These are phyloP conservation scores for Aspergillus pseudonomiae DNA, from an alignment of 2,329 filamentous ascomycete genomes.

Conservation along the genomic window DNA sequence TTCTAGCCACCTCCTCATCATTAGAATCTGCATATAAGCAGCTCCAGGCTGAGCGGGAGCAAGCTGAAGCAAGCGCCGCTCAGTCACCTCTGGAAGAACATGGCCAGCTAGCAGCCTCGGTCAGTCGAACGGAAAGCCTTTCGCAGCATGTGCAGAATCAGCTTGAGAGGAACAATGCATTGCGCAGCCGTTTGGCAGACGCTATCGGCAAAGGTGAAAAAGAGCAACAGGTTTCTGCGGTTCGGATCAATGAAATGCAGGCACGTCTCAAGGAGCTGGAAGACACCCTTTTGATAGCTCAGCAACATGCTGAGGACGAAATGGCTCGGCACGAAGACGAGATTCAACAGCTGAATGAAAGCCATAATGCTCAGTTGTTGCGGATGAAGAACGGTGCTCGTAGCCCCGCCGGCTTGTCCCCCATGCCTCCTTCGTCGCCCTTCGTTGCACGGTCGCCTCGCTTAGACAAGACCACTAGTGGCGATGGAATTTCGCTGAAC, in stretches of 20 bases:
- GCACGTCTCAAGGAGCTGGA: slow-evolving; percentile 78
- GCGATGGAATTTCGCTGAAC: slow-evolving; percentile 60
- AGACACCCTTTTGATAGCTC: slow-evolving; percentile 78
- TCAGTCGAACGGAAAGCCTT: slow-evolving; percentile 76
- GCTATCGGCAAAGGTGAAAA: slow-evolving; percentile 82
- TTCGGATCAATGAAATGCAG: slow-evolving; percentile 83
- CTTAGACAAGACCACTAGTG: slow-evolving; percentile 64
- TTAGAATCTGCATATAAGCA: slow-evolving; percentile 75
- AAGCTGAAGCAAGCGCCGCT: slow-evolving; percentile 70
- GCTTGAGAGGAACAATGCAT: slow-evolving; percentile 72
- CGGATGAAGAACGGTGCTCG: slow-evolving; percentile 64
- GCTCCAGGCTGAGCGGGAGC: slow-evolving; percentile 68
- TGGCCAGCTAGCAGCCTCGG: slow-evolving; percentile 72
- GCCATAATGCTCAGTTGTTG: slow-evolving; percentile 74
- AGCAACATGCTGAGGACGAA: slow-evolving; percentile 83
- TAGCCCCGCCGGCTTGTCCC: slow-evolving; percentile 51
- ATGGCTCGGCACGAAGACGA: slow-evolving; percentile 86
- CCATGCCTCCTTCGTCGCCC: slow-evolving; percentile 64
- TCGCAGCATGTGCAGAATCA: slow-evolving; percentile 79
- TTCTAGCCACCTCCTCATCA: slow-evolving; percentile 67
- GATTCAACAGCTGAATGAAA: slow-evolving; percentile 73
- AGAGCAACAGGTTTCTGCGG: slow-evolving; percentile 77
- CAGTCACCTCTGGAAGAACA: slow-evolving; percentile 70
- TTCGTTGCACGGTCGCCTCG: slow-evolving; percentile 62
- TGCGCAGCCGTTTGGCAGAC: slow-evolving; percentile 75